phyloP scores from a whole-genome alignment of 805 yeast genomes.

The Yamadazyma phyllophila region DNA sequence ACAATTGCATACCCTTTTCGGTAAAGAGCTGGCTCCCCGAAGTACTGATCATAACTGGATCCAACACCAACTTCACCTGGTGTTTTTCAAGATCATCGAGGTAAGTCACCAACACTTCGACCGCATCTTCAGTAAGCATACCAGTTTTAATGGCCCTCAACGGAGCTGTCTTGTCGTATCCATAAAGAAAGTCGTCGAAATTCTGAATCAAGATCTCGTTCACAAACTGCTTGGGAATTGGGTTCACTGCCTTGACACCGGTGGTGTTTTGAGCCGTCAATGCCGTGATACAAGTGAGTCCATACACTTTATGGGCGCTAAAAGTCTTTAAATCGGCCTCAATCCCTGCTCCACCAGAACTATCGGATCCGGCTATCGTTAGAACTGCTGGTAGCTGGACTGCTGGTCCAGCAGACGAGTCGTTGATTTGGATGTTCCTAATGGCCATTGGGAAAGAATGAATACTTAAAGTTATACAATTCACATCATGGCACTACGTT shows the following conservation, averaged over 20 bases:
- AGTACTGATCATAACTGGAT: slow-evolving; percentile 83
- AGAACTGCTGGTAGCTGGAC: slow-evolving; percentile 20
- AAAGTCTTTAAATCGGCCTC: slow-evolving; percentile 86
- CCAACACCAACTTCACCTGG: slow-evolving; percentile 52
- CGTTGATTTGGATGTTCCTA: no score
- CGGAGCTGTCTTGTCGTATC: slow-evolving; percentile 24
- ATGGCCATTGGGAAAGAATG: no score
- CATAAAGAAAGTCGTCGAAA: slow-evolving; percentile 52
- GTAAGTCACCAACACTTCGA: slow-evolving; percentile 42
- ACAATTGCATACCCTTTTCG: slow-evolving; percentile 41
- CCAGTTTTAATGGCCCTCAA: slow-evolving; percentile 76
- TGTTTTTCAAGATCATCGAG: slow-evolving; percentile 27
- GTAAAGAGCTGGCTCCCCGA: slow-evolving; percentile 64
- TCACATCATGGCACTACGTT: no score
- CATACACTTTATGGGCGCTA: slow-evolving; percentile 72
- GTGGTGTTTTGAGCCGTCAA: slow-evolving; percentile 76
- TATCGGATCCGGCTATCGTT: slow-evolving; percentile 71
- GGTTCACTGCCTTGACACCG: slow-evolving; percentile 42
- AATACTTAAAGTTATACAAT: no score
- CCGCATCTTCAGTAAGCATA: slow-evolving; percentile 60
- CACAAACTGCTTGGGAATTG: slow-evolving; percentile 45
- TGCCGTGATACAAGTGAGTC: slow-evolving; percentile 73
- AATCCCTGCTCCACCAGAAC: slow-evolving; percentile 89
- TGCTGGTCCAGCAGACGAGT: no score
- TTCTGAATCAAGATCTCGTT: slow-evolving; percentile 50